These are phyloP conservation scores for Xylaria sp. DNA, from an alignment of 2,329 filamentous ascomycete genomes.

Conservation along the genomic window DNA sequence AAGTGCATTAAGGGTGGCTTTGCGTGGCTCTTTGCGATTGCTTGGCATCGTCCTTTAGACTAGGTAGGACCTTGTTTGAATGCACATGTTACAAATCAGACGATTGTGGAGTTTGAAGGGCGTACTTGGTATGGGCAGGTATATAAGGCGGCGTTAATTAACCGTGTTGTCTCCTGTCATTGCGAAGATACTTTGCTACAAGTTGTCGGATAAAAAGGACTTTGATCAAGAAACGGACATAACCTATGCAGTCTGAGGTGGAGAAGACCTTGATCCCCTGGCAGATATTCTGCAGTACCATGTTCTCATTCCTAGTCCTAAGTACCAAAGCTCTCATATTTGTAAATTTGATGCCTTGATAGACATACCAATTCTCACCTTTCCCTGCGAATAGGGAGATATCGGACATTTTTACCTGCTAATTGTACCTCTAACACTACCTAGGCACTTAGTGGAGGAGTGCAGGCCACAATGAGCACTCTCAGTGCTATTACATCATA, in stretches of 20 bases:
- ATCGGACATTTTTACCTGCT: no score
- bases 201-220: neutral
- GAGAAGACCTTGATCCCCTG: neutral
- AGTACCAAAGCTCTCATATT: neutral
- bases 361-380: neutral
- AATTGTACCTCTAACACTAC: no score
- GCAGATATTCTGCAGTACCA: no score
- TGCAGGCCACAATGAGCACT: no score
- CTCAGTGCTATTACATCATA: no score
- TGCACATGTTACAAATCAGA: conserved; percentile 15
- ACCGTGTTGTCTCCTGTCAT: conserved; percentile 4
- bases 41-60: conserved; percentile 19
- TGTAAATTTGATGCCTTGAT: neutral
- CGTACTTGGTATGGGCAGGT: conserved; percentile 19
- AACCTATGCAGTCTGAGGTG: no score
- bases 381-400: no score
- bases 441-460: no score
- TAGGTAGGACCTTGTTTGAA: conserved; percentile 17
- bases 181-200: neutral
- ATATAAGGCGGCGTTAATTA: conserved; percentile 1
- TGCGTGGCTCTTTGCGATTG: conserved; percentile 5
- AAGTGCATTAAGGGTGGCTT: conserved; percentile 16
- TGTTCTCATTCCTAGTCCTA: no score
- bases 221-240: neutral
- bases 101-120: conserved; percentile 26